Conservation (phyloP, 495 filamentous ascomycete genomes). For the Schizothecium vesticola region DNA sequence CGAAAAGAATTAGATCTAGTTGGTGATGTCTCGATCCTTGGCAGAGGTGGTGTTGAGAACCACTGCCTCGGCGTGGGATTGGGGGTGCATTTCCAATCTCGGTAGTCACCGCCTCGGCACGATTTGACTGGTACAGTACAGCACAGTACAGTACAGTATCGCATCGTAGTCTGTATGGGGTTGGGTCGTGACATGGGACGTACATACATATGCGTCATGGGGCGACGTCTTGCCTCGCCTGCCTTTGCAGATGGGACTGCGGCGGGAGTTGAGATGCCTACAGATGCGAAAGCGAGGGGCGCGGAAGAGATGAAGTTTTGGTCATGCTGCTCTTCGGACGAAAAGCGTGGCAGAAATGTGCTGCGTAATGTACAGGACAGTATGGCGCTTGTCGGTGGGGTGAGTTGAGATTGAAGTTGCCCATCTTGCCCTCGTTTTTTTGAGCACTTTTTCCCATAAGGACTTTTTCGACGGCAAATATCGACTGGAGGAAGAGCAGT, state of each 20-base stretch:
- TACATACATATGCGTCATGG: background rate
- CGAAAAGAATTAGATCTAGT: background rate
- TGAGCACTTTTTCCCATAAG: background rate
- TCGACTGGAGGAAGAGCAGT: background rate
- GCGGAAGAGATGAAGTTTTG: background rate
- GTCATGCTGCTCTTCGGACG: background rate
- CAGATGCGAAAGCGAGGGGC: background rate
- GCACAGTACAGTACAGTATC: background rate
- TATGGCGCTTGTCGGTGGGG: background rate
- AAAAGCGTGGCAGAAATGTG: background rate
- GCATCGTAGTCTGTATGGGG: background rate
- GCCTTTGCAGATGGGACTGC: background rate
- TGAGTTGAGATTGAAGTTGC: background rate
- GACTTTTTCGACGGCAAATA: background rate
- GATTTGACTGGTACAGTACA: background rate
- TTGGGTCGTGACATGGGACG: background rate
- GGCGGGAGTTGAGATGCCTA: background rate
- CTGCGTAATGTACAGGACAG: background rate
- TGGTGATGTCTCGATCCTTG: background rate
- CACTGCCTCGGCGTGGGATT: background rate
- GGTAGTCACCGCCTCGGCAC: background rate
- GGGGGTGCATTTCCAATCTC: background rate
- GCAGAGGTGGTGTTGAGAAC: background rate
- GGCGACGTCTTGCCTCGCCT: background rate
- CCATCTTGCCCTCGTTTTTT: background rate